phyloP scores from a whole-genome alignment of 2,329 filamentous ascomycete species.

The Chrysoporthe deuterocubensis region DNA sequence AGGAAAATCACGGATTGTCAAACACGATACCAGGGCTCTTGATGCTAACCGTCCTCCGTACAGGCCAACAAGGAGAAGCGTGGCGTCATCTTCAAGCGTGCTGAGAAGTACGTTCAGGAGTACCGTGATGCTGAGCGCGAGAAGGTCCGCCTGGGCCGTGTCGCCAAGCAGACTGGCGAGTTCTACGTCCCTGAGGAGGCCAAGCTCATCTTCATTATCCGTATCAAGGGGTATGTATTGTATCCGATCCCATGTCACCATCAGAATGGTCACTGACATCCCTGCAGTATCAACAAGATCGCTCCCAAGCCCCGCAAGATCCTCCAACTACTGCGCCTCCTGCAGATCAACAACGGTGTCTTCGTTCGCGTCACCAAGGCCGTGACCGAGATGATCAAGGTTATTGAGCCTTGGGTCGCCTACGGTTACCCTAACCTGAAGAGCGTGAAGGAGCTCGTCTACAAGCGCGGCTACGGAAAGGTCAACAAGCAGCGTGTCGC shows the following conservation, averaged over 20 bases:
- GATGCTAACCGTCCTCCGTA: conserved; percentile 35
- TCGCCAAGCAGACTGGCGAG: conserved; percentile 88
- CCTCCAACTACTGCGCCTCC: conserved; percentile 96
- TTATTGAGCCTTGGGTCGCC: conserved; percentile 98
- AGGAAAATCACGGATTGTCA: conserved; percentile 19
- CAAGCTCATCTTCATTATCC: conserved; percentile 96
- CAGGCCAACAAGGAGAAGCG: conserved; percentile 99
- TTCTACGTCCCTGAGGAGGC: conserved; percentile 94
- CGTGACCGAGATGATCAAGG: conserved; percentile 94
- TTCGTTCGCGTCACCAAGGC: conserved; percentile 96
- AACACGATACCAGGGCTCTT: conserved; percentile 39
- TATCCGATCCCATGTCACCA: conserved; percentile 2
- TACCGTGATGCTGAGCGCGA: conserved; percentile 98
- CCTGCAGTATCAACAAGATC: conserved; percentile 99
- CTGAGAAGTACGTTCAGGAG: conserved; percentile 99
- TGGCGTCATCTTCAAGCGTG: conserved; percentile 98
- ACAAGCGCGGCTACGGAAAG: conserved; percentile 99
- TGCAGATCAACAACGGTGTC: conserved; percentile 99
- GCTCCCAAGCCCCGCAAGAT: conserved; percentile 99
- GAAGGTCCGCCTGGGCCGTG: conserved; percentile 90
- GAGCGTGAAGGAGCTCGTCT: conserved; percentile 97
- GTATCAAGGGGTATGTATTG: conserved; percentile 86
- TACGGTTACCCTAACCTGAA: conserved; percentile 99
- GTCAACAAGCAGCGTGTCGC: conserved; percentile 96
- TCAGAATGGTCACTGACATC: conserved; percentile 26